Percentiles rank a stretch among this genome's conserved stretches.
Evolutionary conservation across 768 basidiomycete genomes (phyloP).

Genomic region (Lentinula aciculospora): DNA sequence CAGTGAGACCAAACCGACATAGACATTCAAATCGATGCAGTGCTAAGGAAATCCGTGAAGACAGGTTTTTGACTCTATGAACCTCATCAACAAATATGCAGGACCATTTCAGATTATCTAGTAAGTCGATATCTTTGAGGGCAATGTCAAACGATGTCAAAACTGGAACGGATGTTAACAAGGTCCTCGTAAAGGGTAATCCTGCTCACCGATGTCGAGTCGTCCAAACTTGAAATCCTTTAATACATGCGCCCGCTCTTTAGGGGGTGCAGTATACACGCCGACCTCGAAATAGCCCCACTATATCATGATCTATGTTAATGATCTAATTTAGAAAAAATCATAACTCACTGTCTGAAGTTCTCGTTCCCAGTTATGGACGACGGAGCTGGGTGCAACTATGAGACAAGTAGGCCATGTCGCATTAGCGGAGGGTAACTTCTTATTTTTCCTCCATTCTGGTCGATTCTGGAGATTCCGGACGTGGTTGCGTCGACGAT

Average conservation of each 20-base stretch:
- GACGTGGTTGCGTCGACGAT: conserved; percentile 64
- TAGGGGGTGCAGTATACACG: conserved; percentile 49
- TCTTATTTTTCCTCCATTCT: conserved; percentile 46
- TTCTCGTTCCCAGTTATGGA: conserved; percentile 88
- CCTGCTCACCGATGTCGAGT: conserved; percentile 70
- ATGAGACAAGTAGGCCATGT: conserved; percentile 88
- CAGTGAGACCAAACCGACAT: conserved; percentile 82
- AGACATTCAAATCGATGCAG: conserved; percentile 64
- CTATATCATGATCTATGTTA: conserved; percentile 28
- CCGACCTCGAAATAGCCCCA: conserved; percentile 96
- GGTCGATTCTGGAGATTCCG: conserved; percentile 54
- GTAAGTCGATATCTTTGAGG: conserved; percentile 58
- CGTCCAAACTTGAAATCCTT: conserved; percentile 76
- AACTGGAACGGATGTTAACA: conserved; percentile 37
- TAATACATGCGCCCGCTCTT: conserved; percentile 52
- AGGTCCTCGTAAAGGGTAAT: background rate
- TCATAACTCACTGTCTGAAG: conserved; percentile 57
- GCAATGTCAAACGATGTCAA: conserved; percentile 79
- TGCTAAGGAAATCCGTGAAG: conserved; percentile 59
- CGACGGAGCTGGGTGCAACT: conserved; percentile 79
- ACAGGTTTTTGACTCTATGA: conserved; percentile 81
- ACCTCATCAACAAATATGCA: conserved; percentile 85
- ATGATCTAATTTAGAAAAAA: background rate
- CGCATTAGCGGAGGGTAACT: conserved; percentile 59
- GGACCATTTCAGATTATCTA: conserved; percentile 68